Conservation (phyloP, 2,329 filamentous ascomycete genomes). For the Corinectria fuckeliana region DNA sequence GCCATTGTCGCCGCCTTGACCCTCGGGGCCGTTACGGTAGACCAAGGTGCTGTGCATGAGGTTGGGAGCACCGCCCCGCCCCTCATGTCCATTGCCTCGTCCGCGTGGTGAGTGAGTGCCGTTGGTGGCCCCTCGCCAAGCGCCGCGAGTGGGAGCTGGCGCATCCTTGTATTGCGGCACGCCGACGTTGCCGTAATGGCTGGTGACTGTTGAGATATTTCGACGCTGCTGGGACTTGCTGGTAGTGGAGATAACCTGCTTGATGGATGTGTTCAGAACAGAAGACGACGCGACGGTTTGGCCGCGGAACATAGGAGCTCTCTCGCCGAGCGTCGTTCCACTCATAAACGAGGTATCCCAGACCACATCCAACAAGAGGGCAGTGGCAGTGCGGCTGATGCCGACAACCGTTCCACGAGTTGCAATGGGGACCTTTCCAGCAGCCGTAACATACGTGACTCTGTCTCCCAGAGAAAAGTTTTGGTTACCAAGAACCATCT, state of each 20-base stretch:
- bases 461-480: conserved; percentile 85
- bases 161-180: conserved; percentile 69
- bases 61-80: conserved; percentile 48
- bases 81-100: conserved; percentile 48
- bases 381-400: conserved; percentile 85
- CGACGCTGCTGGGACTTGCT: conserved; percentile 58
- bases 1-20: conserved; percentile 39
- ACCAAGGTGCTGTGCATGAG: conserved; percentile 60
- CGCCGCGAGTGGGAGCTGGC: conserved; percentile 58
- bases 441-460: conserved; percentile 89
- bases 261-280: conserved; percentile 85
- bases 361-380: conserved; percentile 84
- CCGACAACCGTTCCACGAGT: conserved; percentile 93
- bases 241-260: conserved; percentile 77
- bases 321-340: conserved; percentile 87
- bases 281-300: conserved; percentile 89
- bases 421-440: conserved; percentile 93
- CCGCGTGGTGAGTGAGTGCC: conserved; percentile 51
- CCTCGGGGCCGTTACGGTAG: conserved; percentile 52
- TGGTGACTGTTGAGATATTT: conserved; percentile 56
- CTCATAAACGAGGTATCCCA: conserved; percentile 98
- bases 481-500: conserved; percentile 88
- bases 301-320: conserved; percentile 91
- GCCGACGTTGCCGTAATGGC: conserved; percentile 60
- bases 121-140: conserved; percentile 64